These are phyloP conservation scores for Carex kokanica DNA, from an alignment of 176 grass and related monocot genomes.

Conservation along the genomic window DNA sequence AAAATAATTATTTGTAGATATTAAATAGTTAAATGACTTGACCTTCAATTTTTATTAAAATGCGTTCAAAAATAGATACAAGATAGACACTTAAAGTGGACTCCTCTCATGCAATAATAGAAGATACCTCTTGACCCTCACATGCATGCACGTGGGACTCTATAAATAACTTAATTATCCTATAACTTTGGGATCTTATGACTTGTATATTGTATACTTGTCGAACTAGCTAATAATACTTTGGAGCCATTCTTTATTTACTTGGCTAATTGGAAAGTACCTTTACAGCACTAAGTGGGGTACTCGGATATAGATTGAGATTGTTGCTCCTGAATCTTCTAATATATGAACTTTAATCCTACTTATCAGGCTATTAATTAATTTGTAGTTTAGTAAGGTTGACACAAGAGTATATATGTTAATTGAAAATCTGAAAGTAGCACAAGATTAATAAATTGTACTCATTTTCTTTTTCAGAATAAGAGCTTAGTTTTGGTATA, in stretches of 20 bases:
- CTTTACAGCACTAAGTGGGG: conserved; percentile 15
- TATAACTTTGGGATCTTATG: background rate
- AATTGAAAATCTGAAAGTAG: no score
- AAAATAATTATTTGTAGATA: no score
- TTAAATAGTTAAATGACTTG: no score
- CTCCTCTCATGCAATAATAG: no score
- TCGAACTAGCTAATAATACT: background rate
- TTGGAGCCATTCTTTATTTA: conserved; percentile 2
- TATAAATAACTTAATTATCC: background rate
- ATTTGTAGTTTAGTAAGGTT: background rate
- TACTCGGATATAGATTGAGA: background rate
- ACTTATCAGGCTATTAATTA: background rate
- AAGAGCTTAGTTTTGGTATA: no score
- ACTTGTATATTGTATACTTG: background rate
- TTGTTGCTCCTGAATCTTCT: background rate
- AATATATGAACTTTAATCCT: background rate
- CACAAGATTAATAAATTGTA: no score
- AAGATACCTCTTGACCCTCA: background rate
- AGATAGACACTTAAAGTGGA: no score
- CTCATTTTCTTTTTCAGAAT: no score
- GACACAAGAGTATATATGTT: no score
- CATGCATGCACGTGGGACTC: background rate
- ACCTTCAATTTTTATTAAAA: no score
- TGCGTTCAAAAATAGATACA: no score
- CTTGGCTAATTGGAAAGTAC: background rate